A percentile compares a stretch with the other conserved stretches of the same genome.
Evolutionary conservation across 805 yeast genomes (phyloP).

Genomic region (Wickerhamiella parazyma): DNA sequence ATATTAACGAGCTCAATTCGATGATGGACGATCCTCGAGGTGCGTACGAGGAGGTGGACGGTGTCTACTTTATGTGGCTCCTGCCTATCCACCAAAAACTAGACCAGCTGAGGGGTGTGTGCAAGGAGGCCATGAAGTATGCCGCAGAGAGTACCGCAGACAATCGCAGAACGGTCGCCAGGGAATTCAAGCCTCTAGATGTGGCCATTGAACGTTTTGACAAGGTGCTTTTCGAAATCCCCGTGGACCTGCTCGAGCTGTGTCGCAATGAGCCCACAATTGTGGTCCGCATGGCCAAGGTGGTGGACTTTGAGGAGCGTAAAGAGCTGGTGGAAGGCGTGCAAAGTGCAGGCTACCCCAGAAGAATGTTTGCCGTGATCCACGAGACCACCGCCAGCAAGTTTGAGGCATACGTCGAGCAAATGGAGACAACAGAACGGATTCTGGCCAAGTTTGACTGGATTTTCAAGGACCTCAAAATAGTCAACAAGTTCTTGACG

Average conservation of each 20-base stretch:
- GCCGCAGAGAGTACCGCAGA: slow-evolving; percentile 45
- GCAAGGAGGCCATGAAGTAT: slow-evolving; percentile 55
- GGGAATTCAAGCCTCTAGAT: slow-evolving; percentile 39
- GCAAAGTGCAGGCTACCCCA: slow-evolving; percentile 4
- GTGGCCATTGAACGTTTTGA: slow-evolving; percentile 45
- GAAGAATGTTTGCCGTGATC: slow-evolving; percentile 39
- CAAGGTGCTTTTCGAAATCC: slow-evolving; percentile 46
- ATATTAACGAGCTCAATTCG: slow-evolving; percentile 36
- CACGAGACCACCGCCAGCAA: slow-evolving; percentile 49
- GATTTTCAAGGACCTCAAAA: slow-evolving; percentile 65
- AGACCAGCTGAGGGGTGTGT: slow-evolving; percentile 60
- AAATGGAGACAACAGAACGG: slow-evolving; percentile 33
- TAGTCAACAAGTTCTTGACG: slow-evolving; percentile 46
- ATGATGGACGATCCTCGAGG: slow-evolving; percentile 33
- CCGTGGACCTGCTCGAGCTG: slow-evolving; percentile 57
- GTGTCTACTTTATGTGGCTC: slow-evolving; percentile 35
- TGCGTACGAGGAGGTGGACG: slow-evolving; percentile 1
- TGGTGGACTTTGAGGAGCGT: slow-evolving; percentile 65
- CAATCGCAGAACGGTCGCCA: slow-evolving; percentile 48
- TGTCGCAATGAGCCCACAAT: slow-evolving; percentile 55
- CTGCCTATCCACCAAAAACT: slow-evolving; percentile 57
- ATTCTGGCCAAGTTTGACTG: slow-evolving; percentile 65
- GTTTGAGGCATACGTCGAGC: slow-evolving; percentile 50
- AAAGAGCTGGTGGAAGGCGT: slow-evolving; percentile 47
- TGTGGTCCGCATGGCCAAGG: slow-evolving; percentile 57